A percentile compares a stretch with the other conserved stretches of the same genome.
These are phyloP conservation scores for Myriosclerotinia curreyana DNA, from an alignment of 2,329 filamentous ascomycete species.

Conservation along the genomic window DNA sequence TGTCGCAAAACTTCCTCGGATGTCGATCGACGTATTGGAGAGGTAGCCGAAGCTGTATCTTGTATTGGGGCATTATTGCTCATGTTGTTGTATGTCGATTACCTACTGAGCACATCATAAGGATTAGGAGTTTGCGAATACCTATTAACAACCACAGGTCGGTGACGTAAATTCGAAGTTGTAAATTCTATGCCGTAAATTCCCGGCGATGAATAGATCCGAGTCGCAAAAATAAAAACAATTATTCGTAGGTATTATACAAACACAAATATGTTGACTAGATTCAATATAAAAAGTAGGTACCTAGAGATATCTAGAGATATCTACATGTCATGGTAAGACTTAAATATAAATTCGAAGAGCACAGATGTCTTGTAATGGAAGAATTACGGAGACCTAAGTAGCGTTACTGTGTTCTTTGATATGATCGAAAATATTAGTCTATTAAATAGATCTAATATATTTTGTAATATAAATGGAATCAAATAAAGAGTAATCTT, in stretches of 20 bases:
- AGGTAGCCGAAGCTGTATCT: constrained; percentile 26
- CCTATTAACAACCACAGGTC: not conserved
- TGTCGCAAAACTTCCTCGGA: constrained; percentile 23
- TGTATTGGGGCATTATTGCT: constrained; percentile 34
- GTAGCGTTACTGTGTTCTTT: constrained; percentile 20
- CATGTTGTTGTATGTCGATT: constrained; percentile 32
- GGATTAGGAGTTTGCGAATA: not conserved
- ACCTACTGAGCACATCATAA: constrained; percentile 25
- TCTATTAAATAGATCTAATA: not conserved
- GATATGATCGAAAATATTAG: not conserved
- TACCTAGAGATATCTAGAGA: no score
- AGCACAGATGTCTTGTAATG: constrained; percentile 17
- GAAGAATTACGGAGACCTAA: constrained; percentile 14
- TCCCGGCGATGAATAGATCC: not conserved
- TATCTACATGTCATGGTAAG: constrained; percentile 3
- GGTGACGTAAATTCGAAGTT: not conserved
- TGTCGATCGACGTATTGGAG: constrained; percentile 24
- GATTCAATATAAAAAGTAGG: not conserved
- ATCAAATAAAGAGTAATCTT: not conserved
- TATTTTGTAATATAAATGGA: not conserved
- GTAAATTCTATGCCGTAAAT: not conserved
- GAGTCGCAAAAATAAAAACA: not conserved
- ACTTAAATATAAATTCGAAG: constrained; percentile 1
- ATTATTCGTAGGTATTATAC: not conserved
- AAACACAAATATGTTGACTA: constrained; percentile 3